Conservation (phyloP, 2,329 filamentous ascomycete species). For the Cercospora nicotianae region DNA sequence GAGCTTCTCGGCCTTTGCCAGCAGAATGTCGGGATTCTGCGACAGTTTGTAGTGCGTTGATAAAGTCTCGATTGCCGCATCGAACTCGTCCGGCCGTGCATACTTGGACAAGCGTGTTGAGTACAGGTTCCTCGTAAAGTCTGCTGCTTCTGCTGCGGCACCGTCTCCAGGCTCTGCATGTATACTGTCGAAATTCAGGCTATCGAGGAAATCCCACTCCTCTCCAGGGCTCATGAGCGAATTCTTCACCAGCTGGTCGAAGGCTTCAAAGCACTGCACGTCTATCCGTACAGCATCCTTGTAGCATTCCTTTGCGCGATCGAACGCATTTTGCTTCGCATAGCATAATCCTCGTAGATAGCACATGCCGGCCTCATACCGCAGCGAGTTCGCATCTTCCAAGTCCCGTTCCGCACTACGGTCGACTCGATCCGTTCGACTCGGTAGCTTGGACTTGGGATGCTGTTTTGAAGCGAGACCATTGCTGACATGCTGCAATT, state of each 20-base stretch:
- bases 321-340: slow-evolving; percentile 95
- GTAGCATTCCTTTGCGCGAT: slow-evolving; percentile 96
- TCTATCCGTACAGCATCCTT: slow-evolving; percentile 96
- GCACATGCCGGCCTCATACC: slow-evolving; percentile 96
- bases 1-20: slow-evolving; percentile 84
- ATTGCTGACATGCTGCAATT: slow-evolving; percentile 65
- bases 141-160: slow-evolving; percentile 78
- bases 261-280: slow-evolving; percentile 96
- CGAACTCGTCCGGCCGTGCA: slow-evolving; percentile 78
- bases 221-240: slow-evolving; percentile 85
- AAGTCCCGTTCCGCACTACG: slow-evolving; percentile 62
- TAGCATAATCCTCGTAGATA: slow-evolving; percentile 91
- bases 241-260: slow-evolving; percentile 97
- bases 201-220: slow-evolving; percentile 85
- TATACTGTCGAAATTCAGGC: slow-evolving; percentile 85
- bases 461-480: slow-evolving; percentile 48
- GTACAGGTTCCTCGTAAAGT: slow-evolving; percentile 95
- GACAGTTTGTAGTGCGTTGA: slow-evolving; percentile 90
- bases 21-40: slow-evolving; percentile 82
- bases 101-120: slow-evolving; percentile 95
- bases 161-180: slow-evolving; percentile 57
- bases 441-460: slow-evolving; percentile 40
- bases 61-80: slow-evolving; percentile 81
- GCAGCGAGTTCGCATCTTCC: slow-evolving; percentile 72
- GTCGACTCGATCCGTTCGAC: slow-evolving; percentile 53